Conservation (phyloP, 805 yeast species). For the Wickerhamomyces mucosus region DNA sequence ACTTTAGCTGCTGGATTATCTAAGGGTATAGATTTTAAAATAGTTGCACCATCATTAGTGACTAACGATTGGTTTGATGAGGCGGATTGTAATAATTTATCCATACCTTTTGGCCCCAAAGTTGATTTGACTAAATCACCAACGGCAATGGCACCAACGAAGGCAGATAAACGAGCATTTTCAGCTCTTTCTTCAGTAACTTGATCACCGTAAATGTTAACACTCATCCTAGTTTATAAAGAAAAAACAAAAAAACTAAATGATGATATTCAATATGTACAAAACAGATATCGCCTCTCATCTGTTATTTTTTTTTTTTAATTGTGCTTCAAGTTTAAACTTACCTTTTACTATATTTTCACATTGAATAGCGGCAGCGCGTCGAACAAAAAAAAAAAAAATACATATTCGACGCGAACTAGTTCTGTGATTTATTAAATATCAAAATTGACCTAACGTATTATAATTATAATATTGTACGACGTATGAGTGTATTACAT, state of each 20-base stretch:
- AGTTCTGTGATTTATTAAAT: too few species aligned
- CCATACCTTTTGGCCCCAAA: constrained; percentile 99
- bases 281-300: neutral
- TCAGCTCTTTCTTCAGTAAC: constrained; percentile 97
- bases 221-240: constrained; percentile 27
- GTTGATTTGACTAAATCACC: constrained; percentile 95
- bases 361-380: too few species aligned
- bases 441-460: too few species aligned
- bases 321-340: neutral
- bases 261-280: neutral
- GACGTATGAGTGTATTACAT: too few species aligned
- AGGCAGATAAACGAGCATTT: constrained; percentile 94
- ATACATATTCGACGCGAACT: too few species aligned
- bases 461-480: too few species aligned
- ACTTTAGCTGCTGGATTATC: constrained; percentile 98
- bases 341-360: neutral
- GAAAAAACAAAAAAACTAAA: neutral
- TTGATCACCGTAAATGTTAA: constrained; percentile 93
- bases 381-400: too few species aligned
- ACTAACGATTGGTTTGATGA: constrained; percentile 70
- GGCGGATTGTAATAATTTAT: constrained; percentile 83
- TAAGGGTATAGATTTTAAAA: constrained; percentile 84
- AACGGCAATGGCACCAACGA: constrained; percentile 98
- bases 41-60: constrained; percentile 98
- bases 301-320: neutral